Conservation (phyloP, 2,329 filamentous ascomycete genomes). For the Daldinia eschscholtzii region DNA sequence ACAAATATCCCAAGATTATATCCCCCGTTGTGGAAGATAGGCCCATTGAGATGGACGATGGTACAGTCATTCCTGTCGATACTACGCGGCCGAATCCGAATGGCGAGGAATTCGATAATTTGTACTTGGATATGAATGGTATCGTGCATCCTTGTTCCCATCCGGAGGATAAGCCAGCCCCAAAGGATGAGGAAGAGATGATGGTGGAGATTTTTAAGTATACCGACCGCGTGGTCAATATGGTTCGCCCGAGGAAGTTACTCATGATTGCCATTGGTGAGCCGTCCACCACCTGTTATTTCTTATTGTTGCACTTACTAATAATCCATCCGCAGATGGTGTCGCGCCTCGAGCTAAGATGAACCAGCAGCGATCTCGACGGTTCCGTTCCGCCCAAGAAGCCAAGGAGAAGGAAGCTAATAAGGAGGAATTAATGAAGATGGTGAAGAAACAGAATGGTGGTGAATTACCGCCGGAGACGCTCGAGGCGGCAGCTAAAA, state of each 20-base stretch:
- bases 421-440: slow-evolving; percentile 86
- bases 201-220: slow-evolving; percentile 99
- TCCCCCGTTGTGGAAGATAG: slow-evolving; percentile 89
- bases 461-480: slow-evolving; percentile 72
- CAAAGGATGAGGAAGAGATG: slow-evolving; percentile 97
- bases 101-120: slow-evolving; percentile 96
- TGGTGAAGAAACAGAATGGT: slow-evolving; percentile 83
- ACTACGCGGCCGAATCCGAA: slow-evolving; percentile 90
- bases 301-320: slow-evolving; percentile 16
- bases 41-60: slow-evolving; percentile 83
- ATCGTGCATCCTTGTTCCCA: slow-evolving; percentile 99
- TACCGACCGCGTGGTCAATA: slow-evolving; percentile 98
- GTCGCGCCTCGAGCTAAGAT: slow-evolving; percentile 98
- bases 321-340: slow-evolving; percentile 73
- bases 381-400: slow-evolving; percentile 94
- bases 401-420: slow-evolving; percentile 94
- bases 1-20: slow-evolving; percentile 98
- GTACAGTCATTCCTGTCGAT: slow-evolving; percentile 86
- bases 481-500: slow-evolving; percentile 76
- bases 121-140: slow-evolving; percentile 99
- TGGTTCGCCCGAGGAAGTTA: slow-evolving; percentile 95
- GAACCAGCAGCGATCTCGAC: slow-evolving; percentile 97
- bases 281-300: slow-evolving; percentile 52
- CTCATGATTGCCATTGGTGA: slow-evolving; percentile 96
- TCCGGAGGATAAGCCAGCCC: slow-evolving; percentile 91